Conservation (phyloP, 2,329 filamentous ascomycete genomes). For the Nemania serpens region DNA sequence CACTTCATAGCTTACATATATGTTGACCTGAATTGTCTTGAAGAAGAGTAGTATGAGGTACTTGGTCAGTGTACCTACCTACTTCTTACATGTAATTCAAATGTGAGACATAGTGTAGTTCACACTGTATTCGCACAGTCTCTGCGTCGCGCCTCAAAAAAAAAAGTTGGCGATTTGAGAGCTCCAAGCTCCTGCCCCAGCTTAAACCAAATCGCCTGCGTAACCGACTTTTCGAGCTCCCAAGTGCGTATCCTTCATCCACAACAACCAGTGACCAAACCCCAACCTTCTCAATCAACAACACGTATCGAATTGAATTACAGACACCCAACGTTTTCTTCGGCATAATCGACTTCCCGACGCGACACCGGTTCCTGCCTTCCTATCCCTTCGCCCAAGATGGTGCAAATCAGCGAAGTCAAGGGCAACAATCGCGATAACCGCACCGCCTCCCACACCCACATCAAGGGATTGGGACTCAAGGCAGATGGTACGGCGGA, state of each 20-base stretch:
- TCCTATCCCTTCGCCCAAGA: constrained; percentile 49
- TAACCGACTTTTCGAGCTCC: constrained; percentile 24
- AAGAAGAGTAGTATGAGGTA: no score
- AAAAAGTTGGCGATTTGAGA: constrained; percentile 40
- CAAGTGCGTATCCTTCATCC: not conserved
- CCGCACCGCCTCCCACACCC: constrained; percentile 93
- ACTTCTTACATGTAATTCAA: no score
- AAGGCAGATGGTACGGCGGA: constrained; percentile 86
- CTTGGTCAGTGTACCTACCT: no score
- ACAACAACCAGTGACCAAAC: constrained; percentile 12
- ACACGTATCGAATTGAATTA: not conserved
- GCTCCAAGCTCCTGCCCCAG: constrained; percentile 32
- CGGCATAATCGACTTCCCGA: not conserved
- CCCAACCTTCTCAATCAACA: not conserved
- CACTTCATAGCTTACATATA: no score
- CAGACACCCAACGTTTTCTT: not conserved
- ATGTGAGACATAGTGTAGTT: constrained; percentile 1
- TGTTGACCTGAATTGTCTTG: no score
- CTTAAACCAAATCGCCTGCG: constrained; percentile 26
- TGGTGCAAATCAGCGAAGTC: constrained; percentile 92
- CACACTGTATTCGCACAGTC: constrained; percentile 31
- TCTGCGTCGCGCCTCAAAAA: constrained; percentile 37
- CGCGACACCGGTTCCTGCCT: not conserved
- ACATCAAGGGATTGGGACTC: constrained; percentile 94
- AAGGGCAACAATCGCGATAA: constrained; percentile 95